A percentile compares a stretch with the other conserved stretches of the same genome.
These are phyloP conservation scores for Lactuca sativa DNA, from an alignment of 129 eudicot species.

Conservation along the genomic window DNA sequence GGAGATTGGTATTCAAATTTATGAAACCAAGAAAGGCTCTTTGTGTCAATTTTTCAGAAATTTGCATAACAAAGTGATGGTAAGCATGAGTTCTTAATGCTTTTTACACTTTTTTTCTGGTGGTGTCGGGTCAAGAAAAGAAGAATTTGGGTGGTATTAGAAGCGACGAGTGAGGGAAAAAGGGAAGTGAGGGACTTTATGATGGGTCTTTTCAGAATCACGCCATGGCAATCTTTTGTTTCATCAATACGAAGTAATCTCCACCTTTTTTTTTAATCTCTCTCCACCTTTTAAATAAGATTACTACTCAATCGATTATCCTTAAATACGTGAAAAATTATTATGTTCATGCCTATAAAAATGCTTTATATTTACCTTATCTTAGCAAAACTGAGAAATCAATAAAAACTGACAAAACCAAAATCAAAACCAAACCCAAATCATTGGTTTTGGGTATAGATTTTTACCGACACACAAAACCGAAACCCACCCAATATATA, in stretches of 20 bases:
- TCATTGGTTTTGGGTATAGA: too few relatives aligned
- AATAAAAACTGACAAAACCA: too few relatives aligned
- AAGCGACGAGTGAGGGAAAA: conserved; percentile 32
- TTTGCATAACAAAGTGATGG: conserved; percentile 24
- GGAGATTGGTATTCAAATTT: conserved; percentile 19
- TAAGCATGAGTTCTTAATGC: conserved; percentile 21
- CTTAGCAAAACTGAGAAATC: too few relatives aligned
- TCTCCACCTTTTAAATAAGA: conserved; percentile 13
- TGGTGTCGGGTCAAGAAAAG: conserved; percentile 35
- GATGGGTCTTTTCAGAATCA: conserved; percentile 35
- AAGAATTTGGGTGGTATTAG: conserved; percentile 30
- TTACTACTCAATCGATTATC: too few relatives aligned
- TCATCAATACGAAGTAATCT: conserved; percentile 14
- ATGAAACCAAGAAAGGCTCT: conserved; percentile 30
- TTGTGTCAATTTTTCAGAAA: conserved; percentile 17
- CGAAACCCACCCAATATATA: too few relatives aligned
- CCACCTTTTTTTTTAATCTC: not conserved
- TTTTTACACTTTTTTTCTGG: conserved; percentile 22
- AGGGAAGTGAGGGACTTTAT: conserved; percentile 1
- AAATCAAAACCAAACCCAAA: too few relatives aligned
- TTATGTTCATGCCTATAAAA: too few relatives aligned
- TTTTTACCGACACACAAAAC: too few relatives aligned
- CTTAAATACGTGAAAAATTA: too few relatives aligned
- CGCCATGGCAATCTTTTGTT: conserved; percentile 28
- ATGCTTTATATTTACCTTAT: too few relatives aligned